phyloP scores from a whole-genome alignment of 2,329 filamentous ascomycete species.

The Fusarium burgessii region DNA sequence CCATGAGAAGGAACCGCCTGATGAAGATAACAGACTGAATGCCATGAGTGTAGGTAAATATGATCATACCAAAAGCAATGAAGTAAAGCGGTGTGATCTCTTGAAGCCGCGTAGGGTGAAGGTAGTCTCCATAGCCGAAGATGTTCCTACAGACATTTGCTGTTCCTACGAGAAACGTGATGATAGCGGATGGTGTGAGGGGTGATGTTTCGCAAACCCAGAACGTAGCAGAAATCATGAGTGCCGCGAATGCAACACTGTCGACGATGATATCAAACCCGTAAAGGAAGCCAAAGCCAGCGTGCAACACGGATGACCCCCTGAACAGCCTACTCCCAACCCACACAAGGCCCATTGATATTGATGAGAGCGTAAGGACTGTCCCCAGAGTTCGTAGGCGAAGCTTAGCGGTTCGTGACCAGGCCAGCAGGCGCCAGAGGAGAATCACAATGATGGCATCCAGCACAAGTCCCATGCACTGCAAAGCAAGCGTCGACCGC shows the following conservation, averaged over 20 bases:
- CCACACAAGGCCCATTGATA: constrained; percentile 55
- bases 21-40: constrained; percentile 59
- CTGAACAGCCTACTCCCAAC: constrained; percentile 49
- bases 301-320: constrained; percentile 33
- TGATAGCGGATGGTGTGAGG: constrained; percentile 55
- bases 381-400: constrained; percentile 60
- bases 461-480: constrained; percentile 58
- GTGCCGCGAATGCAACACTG: constrained; percentile 58
- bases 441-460: constrained; percentile 62
- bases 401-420: constrained; percentile 61
- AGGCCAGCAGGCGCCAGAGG: constrained; percentile 64
- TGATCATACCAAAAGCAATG: constrained; percentile 55
- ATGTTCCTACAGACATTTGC: constrained; percentile 53
- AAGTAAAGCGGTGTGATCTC: constrained; percentile 56
- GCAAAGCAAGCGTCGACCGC: constrained; percentile 54
- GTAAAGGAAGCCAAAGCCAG: constrained; percentile 59
- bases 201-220: constrained; percentile 62
- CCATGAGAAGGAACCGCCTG: constrained; percentile 55
- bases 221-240: constrained; percentile 59
- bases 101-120: constrained; percentile 54
- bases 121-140: constrained; percentile 58
- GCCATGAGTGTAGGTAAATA: constrained; percentile 59
- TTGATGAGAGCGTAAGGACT: constrained; percentile 56
- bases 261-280: constrained; percentile 63
- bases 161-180: constrained; percentile 59